These are phyloP conservation scores for Sonneratia caseolaris DNA, from an alignment of 345 rosid genomes.

Conservation along the genomic window DNA sequence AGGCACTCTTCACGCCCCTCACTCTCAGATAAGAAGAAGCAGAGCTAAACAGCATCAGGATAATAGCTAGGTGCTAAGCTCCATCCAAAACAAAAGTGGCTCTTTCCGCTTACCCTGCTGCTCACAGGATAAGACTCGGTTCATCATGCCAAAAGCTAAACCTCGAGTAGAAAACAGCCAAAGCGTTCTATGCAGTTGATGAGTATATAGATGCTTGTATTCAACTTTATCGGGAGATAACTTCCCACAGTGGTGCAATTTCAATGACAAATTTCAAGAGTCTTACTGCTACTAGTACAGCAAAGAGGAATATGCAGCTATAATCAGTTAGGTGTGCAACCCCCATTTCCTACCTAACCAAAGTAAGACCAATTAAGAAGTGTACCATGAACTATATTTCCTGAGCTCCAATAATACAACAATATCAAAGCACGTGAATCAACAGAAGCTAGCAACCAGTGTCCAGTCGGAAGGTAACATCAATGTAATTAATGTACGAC, in stretches of 20 bases:
- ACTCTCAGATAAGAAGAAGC: slow-evolving; percentile 6
- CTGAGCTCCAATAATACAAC: not conserved
- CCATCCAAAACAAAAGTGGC: not conserved
- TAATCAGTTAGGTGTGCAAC: not conserved
- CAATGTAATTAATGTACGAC: not conserved
- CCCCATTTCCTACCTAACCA: not conserved
- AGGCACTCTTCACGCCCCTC: slow-evolving; percentile 27
- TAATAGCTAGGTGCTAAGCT: not conserved
- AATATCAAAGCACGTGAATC: not conserved
- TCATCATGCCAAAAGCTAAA: not conserved
- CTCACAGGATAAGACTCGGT: not conserved
- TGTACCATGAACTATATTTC: not conserved
- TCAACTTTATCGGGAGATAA: not conserved
- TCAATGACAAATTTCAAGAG: too few species aligned
- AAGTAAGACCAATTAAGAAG: not conserved
- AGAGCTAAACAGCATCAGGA: not conserved
- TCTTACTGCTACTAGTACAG: too few species aligned
- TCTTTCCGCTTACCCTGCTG: not conserved
- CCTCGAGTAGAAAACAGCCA: not conserved
- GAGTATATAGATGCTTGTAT: not conserved
- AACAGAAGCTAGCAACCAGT: not conserved
- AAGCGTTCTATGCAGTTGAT: not conserved
- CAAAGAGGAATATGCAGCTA: not conserved
- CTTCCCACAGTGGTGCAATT: not conserved
- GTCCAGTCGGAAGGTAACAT: not conserved